A percentile compares a stretch with the other conserved stretches of the same genome.
phyloP scores from a whole-genome alignment of 2,329 filamentous ascomycete genomes.

The Tolypocladium cylindrosporum region DNA sequence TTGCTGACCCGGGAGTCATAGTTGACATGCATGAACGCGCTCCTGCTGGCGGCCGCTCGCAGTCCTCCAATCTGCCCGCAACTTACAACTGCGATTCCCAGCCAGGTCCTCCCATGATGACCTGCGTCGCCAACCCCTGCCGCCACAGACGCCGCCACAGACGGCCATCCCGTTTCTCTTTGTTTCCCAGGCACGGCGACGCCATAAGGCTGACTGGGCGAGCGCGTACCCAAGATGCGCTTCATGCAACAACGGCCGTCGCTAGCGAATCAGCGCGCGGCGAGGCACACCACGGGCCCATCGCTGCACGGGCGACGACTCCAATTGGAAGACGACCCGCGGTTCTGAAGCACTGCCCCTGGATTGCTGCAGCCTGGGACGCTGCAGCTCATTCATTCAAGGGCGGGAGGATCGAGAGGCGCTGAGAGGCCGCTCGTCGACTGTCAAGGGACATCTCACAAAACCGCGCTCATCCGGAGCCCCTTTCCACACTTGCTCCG shows the following conservation, averaged over 20 bases:
- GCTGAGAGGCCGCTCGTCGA: background rate
- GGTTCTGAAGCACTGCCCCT: conserved; percentile 1
- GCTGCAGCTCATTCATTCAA: background rate
- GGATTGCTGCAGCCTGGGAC: background rate
- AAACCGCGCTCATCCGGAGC: background rate
- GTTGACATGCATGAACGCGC: background rate
- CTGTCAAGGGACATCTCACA: background rate
- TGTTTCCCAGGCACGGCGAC: conserved; percentile 3
- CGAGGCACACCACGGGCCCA: background rate
- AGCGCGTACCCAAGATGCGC: conserved; percentile 13
- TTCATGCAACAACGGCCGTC: conserved; percentile 19
- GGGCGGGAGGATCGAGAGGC: background rate
- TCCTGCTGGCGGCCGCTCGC: background rate
- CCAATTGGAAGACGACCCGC: conserved; percentile 1
- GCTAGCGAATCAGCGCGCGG: conserved; percentile 16
- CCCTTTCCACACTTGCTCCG: background rate
- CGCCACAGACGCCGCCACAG: no score
- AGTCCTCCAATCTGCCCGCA: background rate
- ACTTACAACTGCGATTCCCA: background rate
- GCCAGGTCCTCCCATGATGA: background rate
- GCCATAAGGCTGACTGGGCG: conserved; percentile 8
- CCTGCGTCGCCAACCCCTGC: background rate
- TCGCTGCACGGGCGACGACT: background rate
- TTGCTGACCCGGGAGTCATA: background rate
- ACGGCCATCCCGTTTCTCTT: background rate